These are phyloP conservation scores for Astrothelium macrocarpum DNA, from an alignment of 495 filamentous ascomycete genomes.

Conservation along the genomic window DNA sequence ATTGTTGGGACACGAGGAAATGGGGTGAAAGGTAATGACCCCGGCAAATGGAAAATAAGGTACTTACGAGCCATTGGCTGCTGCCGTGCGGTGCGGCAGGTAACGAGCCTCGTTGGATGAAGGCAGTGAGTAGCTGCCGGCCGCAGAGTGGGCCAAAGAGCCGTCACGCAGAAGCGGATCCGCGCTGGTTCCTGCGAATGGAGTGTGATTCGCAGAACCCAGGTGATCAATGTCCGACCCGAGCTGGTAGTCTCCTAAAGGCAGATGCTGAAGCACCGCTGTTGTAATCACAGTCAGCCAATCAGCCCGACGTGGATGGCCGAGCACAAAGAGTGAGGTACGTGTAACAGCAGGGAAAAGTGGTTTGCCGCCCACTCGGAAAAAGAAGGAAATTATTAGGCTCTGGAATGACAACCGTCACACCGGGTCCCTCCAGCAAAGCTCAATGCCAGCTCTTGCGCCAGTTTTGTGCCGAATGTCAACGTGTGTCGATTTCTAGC, in stretches of 20 bases:
- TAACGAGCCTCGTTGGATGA: conserved; percentile 3
- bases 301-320: conserved; percentile 1
- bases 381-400: background rate
- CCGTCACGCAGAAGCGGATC: conserved; percentile 3
- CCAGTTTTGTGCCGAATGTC: background rate
- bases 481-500: background rate
- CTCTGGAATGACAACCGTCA: conserved; percentile 5
- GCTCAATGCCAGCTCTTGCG: background rate
- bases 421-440: background rate
- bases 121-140: conserved; percentile 1
- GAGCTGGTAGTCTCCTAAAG: background rate
- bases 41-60: background rate
- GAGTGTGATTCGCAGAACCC: background rate
- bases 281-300: conserved; percentile 5
- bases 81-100: conserved; percentile 5
- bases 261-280: conserved; percentile 1
- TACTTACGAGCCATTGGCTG: conserved; percentile 5
- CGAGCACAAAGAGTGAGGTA: background rate
- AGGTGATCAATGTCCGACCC: conserved; percentile 6
- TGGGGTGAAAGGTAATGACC: background rate
- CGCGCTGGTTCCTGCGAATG: background rate
- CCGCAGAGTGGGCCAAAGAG: conserved; percentile 2
- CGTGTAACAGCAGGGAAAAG: conserved; percentile 5
- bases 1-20: conserved; percentile 2
- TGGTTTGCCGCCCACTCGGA: conserved; percentile 2